Conservation (phyloP, 164 flowering plant species). For the Kalanchoe fedtschenkoi region DNA sequence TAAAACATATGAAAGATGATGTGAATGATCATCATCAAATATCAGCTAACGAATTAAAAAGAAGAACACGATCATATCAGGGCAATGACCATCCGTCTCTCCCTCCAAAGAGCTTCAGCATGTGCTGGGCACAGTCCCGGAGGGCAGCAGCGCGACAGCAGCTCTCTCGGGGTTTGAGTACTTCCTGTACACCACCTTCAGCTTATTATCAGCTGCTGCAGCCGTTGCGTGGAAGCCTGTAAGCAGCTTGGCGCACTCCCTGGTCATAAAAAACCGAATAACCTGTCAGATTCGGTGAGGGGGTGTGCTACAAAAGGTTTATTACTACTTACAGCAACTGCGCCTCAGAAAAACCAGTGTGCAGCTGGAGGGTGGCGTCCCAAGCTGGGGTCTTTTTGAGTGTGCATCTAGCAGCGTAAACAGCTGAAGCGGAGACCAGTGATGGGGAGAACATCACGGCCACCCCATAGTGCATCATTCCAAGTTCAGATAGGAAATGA, state of each 20-base stretch:
- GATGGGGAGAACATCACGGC: conserved; percentile 44
- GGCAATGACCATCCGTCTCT: too few species aligned
- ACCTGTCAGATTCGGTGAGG: not conserved
- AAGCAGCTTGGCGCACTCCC: conserved; percentile 67
- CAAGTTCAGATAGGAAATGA: conserved; percentile 61
- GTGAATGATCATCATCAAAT: too few species aligned
- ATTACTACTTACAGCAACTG: conserved; percentile 36
- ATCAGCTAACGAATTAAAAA: too few species aligned
- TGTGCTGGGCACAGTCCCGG: too few species aligned
- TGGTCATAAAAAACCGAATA: conserved; percentile 11
- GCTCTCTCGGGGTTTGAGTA: conserved; percentile 39
- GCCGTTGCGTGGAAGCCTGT: conserved; percentile 40
- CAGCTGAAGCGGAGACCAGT: conserved; percentile 89
- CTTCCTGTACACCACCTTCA: conserved; percentile 46
- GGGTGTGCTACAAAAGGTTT: not conserved
- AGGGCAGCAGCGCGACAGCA: conserved; percentile 52
- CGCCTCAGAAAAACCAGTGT: conserved; percentile 64
- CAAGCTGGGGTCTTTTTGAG: conserved; percentile 49
- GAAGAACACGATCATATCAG: too few species aligned
- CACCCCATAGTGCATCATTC: conserved; percentile 56
- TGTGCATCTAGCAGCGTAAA: conserved; percentile 69
- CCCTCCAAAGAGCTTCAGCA: too few species aligned
- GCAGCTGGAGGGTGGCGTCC: conserved; percentile 64
- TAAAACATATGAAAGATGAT: too few species aligned
- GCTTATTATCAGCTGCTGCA: conserved; percentile 30